Conservation (phyloP, 345 rosid species). For the Citrus medica region DNA sequence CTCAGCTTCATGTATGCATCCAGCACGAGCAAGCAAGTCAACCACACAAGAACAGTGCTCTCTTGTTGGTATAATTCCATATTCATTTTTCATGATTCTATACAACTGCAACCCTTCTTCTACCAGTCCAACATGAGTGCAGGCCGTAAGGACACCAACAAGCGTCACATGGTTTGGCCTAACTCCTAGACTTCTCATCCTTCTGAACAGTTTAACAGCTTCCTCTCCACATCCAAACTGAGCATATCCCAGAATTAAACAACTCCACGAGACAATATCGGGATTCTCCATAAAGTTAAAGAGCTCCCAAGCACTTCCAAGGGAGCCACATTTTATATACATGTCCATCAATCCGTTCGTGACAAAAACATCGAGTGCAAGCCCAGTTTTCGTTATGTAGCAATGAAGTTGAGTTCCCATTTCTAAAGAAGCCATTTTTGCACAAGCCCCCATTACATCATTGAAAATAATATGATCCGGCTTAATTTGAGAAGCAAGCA, state of each 20-base stretch:
- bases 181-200: conserved; percentile 47
- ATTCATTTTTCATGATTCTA: conserved; percentile 47
- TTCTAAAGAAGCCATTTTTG: conserved; percentile 60
- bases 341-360: conserved; percentile 63
- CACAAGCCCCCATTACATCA: conserved; percentile 51
- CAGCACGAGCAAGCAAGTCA: conserved; percentile 76
- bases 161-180: conserved; percentile 61
- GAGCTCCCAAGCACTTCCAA: conserved; percentile 38
- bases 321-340: conserved; percentile 74
- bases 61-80: conserved; percentile 43
- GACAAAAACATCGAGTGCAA: conserved; percentile 39
- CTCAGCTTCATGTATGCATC: conserved; percentile 58
- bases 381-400: conserved; percentile 47
- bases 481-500: conserved; percentile 43
- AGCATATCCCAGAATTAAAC: conserved; percentile 68
- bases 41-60: conserved; percentile 74
- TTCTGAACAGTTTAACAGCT: conserved; percentile 54
- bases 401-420: conserved; percentile 65
- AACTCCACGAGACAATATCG: conserved; percentile 79
- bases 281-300: conserved; percentile 47
- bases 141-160: conserved; percentile 50
- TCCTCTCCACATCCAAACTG: conserved; percentile 69
- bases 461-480: conserved; percentile 56
- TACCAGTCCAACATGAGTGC: conserved; percentile 71
- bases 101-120: conserved; percentile 68